Evolutionary conservation across 116 monocot species (phyloP).

Genomic region (Trichopus zeylanicus): DNA sequence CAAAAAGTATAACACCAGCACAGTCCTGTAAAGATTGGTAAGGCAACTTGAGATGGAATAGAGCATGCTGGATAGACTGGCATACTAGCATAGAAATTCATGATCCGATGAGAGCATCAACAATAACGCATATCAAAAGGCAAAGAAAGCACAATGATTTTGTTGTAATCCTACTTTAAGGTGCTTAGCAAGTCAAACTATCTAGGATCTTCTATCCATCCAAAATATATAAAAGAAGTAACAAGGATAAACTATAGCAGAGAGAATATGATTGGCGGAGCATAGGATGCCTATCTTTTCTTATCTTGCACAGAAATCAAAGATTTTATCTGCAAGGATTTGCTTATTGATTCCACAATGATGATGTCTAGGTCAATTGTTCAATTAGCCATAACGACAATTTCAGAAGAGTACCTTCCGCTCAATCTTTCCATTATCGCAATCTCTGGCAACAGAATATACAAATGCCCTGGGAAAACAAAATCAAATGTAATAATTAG

Average conservation of each 20-base stretch:
- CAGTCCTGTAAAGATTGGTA: conserved; percentile 50
- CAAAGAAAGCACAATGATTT: background rate
- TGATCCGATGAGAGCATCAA: background rate
- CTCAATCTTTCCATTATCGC: conserved; percentile 39
- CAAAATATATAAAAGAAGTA: background rate
- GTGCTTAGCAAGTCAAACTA: background rate
- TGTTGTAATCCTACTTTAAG: too few species aligned
- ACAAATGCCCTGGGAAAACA: conserved; percentile 31
- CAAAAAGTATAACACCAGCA: conserved; percentile 83
- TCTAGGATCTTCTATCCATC: background rate
- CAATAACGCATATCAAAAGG: background rate
- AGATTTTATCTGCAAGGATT: too few species aligned
- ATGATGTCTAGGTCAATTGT: background rate
- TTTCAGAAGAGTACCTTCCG: conserved; percentile 25
- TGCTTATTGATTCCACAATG: too few species aligned
- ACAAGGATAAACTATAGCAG: background rate
- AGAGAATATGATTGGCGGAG: background rate
- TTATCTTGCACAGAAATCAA: too few species aligned
- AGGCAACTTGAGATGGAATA: conserved; percentile 3
- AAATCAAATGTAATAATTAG: background rate
- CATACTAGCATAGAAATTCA: background rate
- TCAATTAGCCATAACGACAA: background rate
- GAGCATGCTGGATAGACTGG: too few species aligned
- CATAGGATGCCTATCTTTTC: too few species aligned
- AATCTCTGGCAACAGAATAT: conserved; percentile 44